phyloP scores from a whole-genome alignment of 805 yeast species.

The Ogataea paradorogensis region DNA sequence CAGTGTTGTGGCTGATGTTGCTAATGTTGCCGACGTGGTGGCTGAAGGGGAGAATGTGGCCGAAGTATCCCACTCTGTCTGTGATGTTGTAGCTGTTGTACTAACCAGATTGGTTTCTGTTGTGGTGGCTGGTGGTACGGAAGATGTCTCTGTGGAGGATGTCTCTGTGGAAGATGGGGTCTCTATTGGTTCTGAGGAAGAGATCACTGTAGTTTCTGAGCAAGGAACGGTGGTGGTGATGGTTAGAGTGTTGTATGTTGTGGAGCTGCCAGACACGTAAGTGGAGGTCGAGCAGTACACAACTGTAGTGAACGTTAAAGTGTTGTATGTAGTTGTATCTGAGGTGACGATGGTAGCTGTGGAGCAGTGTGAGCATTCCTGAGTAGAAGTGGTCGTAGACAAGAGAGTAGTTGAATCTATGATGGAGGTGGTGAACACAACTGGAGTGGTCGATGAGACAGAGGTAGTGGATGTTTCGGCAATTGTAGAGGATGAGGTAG shows the following conservation, averaged over 20 bases:
- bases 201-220: neutral
- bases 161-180: neutral
- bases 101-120: neutral
- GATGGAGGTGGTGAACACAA: slow-evolving; percentile 1
- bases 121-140: neutral
- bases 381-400: neutral
- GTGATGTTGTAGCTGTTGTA: neutral
- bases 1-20: neutral
- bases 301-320: neutral
- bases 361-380: slow-evolving; percentile 1
- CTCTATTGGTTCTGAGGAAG: neutral
- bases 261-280: neutral
- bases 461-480: slow-evolving; percentile 1
- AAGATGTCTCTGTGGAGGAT: neutral
- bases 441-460: slow-evolving; percentile 1
- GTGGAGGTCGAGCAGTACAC: slow-evolving; percentile 1
- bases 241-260: slow-evolving; percentile 1
- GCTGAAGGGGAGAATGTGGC: neutral
- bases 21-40: neutral
- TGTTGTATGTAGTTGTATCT: neutral
- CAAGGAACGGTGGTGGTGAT: slow-evolving; percentile 1
- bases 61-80: neutral
- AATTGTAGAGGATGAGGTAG: slow-evolving; percentile 2
- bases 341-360: slow-evolving; percentile 2
- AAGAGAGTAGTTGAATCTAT: neutral